Conservation (phyloP, 108 stramenopile genomes). For the Licmophora abbreviata region DNA sequence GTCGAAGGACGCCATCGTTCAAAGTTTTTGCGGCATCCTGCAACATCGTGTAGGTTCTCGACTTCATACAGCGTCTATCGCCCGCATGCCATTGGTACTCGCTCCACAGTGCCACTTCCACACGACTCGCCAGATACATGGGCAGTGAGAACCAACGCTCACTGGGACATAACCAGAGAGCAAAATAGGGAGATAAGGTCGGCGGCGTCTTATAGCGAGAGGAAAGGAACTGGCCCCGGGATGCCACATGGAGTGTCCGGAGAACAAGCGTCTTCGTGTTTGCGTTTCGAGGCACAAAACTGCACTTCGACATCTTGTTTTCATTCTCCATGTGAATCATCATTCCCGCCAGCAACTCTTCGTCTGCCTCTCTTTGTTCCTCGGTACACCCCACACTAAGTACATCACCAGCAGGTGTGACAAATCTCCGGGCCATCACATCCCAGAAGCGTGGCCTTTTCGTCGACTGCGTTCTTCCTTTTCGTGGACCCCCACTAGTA, state of each 20-base stretch:
- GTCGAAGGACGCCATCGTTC: no score
- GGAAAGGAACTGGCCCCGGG: constrained; percentile 25
- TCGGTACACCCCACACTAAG: constrained; percentile 30
- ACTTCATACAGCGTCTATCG: neutral
- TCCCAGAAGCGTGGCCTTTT: constrained; percentile 11
- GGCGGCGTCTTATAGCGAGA: neutral
- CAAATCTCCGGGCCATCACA: constrained; percentile 24
- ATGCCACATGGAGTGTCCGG: constrained; percentile 26
- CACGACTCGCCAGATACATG: constrained; percentile 67
- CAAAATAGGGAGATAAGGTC: constrained; percentile 24
- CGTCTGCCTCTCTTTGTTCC: constrained; percentile 29
- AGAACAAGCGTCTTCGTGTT: neutral
- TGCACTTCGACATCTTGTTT: neutral
- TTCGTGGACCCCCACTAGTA: neutral
- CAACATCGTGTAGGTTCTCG: neutral
- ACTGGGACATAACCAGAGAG: constrained; percentile 64
- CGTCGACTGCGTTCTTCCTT: neutral
- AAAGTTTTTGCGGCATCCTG: neutral
- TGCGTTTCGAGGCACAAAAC: neutral
- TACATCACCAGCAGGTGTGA: constrained; percentile 26
- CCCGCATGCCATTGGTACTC: constrained; percentile 13
- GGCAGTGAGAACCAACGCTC: constrained; percentile 68
- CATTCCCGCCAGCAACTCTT: constrained; percentile 14
- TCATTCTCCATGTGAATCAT: neutral
- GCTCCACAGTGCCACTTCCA: constrained; percentile 60